Evolutionary conservation across 2,329 filamentous ascomycete genomes (phyloP).

Genomic region (Epichloe coenophiala): DNA sequence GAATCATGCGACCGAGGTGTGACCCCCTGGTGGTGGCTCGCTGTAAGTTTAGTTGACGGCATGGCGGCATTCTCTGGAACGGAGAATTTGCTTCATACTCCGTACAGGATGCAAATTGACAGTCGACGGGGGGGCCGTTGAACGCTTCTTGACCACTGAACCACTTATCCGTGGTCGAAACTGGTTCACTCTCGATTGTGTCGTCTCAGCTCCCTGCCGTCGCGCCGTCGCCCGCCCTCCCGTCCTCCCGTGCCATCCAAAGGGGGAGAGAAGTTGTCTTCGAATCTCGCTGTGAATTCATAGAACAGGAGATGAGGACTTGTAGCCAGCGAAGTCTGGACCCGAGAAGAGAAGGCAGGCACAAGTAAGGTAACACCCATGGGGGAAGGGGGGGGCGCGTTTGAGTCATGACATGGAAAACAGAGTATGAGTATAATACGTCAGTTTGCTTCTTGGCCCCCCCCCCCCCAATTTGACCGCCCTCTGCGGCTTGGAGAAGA

Average conservation of each 20-base stretch:
- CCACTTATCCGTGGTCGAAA: neutral
- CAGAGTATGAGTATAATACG: too few species aligned
- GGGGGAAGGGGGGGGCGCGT: neutral
- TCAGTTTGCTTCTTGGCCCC: neutral
- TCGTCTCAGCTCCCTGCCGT: neutral
- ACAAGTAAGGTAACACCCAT: neutral
- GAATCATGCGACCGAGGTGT: neutral
- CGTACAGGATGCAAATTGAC: too few species aligned
- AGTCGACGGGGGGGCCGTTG: too few species aligned
- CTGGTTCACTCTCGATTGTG: neutral
- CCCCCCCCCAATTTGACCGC: neutral
- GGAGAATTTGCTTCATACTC: too few species aligned
- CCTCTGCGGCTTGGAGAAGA: neutral
- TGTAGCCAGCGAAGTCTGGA: too few species aligned
- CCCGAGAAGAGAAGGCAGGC: neutral
- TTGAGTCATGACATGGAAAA: neutral
- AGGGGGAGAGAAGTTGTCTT: too few species aligned
- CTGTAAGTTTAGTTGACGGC: too few species aligned
- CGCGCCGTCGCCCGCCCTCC: neutral
- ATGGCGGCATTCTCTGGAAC: too few species aligned
- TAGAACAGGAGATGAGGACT: too few species aligned
- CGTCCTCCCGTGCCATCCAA: neutral
- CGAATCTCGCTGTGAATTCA: too few species aligned
- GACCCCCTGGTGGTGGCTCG: neutral
- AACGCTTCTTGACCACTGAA: neutral